These are phyloP conservation scores for Penicillium psychrofluorescens DNA, from an alignment of 495 filamentous ascomycete species.

Conservation along the genomic window DNA sequence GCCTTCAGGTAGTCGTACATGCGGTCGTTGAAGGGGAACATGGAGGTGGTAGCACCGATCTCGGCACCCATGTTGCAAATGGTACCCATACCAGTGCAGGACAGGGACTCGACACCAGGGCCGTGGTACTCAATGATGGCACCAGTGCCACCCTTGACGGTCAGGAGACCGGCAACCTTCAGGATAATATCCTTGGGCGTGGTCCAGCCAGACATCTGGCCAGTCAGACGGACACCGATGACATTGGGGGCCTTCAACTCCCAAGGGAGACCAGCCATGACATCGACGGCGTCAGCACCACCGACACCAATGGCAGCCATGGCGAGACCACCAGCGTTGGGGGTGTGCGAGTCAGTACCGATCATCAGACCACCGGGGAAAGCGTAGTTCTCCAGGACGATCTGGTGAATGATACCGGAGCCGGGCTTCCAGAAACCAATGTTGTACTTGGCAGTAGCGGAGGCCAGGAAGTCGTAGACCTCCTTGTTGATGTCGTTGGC, in stretches of 20 bases:
- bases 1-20: slow-evolving; percentile 93
- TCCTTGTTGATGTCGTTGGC: slow-evolving; percentile 97
- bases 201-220: slow-evolving; percentile 87
- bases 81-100: slow-evolving; percentile 63
- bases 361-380: slow-evolving; percentile 98
- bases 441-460: slow-evolving; percentile 96
- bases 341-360: slow-evolving; percentile 97
- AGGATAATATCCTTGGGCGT: slow-evolving; percentile 96
- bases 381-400: slow-evolving; percentile 96
- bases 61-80: slow-evolving; percentile 83
- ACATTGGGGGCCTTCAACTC: slow-evolving; percentile 97
- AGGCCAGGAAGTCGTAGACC: slow-evolving; percentile 96
- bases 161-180: slow-evolving; percentile 94
- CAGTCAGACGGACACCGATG: slow-evolving; percentile 92
- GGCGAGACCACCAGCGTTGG: slow-evolving; percentile 94
- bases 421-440: slow-evolving; percentile 99
- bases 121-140: slow-evolving; percentile 95
- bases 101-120: slow-evolving; percentile 67
- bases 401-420: slow-evolving; percentile 99
- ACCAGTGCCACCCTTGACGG: slow-evolving; percentile 97
- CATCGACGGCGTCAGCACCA: slow-evolving; percentile 97
- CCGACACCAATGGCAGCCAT: slow-evolving; percentile 97
- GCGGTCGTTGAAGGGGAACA: slow-evolving; percentile 98
- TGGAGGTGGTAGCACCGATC: slow-evolving; percentile 93
- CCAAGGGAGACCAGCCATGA: slow-evolving; percentile 97